Conservation (phyloP, 1,139 yeast genomes). For the Scheffersomyces lignicola region DNA sequence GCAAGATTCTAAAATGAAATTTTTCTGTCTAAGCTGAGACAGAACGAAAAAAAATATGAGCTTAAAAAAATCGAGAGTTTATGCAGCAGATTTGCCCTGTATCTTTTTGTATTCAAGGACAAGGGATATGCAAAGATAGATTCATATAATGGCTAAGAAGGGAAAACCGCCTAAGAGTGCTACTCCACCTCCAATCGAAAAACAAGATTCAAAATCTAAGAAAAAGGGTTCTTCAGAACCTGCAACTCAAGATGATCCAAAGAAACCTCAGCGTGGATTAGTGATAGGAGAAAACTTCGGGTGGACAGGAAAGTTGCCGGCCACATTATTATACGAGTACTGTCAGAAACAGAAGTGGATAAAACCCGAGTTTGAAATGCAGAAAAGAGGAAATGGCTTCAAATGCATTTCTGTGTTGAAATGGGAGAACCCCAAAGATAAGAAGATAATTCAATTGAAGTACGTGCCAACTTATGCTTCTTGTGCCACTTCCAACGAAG, state of each 20-base stretch:
- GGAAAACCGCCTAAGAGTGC: constrained; percentile 8
- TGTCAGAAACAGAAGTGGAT: constrained; percentile 92
- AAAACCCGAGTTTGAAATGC: constrained; percentile 76
- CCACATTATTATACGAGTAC: constrained; percentile 79
- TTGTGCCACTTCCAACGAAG: constrained; percentile 81
- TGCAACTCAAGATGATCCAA: constrained; percentile 14
- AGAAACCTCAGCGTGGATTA: constrained; percentile 43
- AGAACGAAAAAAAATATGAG: constrained; percentile 1
- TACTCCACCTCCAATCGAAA: constrained; percentile 6
- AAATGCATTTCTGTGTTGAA: constrained; percentile 60
- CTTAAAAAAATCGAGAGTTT: not conserved
- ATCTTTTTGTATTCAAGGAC: too few relatives aligned
- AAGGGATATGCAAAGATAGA: too few relatives aligned
- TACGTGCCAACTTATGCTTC: constrained; percentile 70
- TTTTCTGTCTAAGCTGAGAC: constrained; percentile 1
- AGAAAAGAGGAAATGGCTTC: constrained; percentile 49
- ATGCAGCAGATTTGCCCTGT: not conserved
- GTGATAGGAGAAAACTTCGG: constrained; percentile 51
- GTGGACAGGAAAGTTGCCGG: constrained; percentile 96
- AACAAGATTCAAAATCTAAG: constrained; percentile 4
- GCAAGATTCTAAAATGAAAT: too few relatives aligned
- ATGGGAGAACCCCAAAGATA: constrained; percentile 81
- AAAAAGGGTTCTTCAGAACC: constrained; percentile 4
- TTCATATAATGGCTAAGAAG: constrained; percentile 11
- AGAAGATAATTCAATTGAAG: constrained; percentile 57